phyloP scores from a whole-genome alignment of 371 early-diverging fungal species.

The Syncephalastrum racemosum region DNA sequence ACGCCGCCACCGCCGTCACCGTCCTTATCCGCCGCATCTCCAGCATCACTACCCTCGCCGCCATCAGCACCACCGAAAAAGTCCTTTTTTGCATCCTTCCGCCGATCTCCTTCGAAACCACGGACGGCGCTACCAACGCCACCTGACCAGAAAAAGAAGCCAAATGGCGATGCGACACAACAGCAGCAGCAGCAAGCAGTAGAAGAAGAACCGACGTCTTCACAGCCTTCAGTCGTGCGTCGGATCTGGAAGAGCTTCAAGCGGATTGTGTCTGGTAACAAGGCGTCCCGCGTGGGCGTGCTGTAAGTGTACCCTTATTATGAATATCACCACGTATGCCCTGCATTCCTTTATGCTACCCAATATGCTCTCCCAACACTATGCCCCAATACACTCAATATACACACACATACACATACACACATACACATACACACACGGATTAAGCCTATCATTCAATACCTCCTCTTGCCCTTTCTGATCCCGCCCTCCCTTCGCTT shows the following conservation, averaged over 20 bases:
- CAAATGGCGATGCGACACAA: neutral
- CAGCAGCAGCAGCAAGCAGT: neutral
- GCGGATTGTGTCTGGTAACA: conserved; percentile 39
- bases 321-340: too few species aligned
- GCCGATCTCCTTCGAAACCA: conserved; percentile 11
- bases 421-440: too few species aligned
- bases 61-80: neutral
- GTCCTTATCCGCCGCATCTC: conserved; percentile 7
- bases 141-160: neutral
- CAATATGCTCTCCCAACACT: too few species aligned
- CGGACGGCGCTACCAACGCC: neutral
- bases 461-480: too few species aligned
- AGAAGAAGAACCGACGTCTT: neutral
- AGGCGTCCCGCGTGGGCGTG: conserved; percentile 43
- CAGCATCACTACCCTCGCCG: conserved; percentile 9
- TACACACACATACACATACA: too few species aligned
- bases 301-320: conserved; percentile 14
- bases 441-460: too few species aligned
- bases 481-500: too few species aligned
- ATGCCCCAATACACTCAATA: neutral
- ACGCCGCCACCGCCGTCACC: conserved; percentile 11
- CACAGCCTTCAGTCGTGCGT: conserved; percentile 18
- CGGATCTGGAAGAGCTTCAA: conserved; percentile 51
- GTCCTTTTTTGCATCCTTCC: conserved; percentile 20
- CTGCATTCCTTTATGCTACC: too few species aligned